Conservation (phyloP, 495 filamentous ascomycete genomes). For the Hypoxylon fuscum region DNA sequence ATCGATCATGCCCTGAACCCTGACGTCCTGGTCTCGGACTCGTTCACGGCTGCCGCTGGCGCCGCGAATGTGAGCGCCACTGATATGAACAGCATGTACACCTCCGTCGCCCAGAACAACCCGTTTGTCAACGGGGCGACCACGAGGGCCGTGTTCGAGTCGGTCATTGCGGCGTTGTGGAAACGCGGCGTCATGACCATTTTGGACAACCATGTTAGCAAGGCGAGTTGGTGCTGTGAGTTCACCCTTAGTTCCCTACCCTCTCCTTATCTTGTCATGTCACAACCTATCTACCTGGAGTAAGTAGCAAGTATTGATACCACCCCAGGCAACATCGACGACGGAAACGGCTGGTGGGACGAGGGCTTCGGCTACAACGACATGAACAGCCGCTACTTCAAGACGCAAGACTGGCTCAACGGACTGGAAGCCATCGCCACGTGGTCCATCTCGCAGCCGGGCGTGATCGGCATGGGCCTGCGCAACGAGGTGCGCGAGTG, state of each 20-base stretch:
- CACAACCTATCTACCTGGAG: too few relatives aligned
- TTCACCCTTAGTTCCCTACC: not conserved
- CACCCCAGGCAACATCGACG: constrained; percentile 46
- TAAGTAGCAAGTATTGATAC: constrained; percentile 5
- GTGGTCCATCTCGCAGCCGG: constrained; percentile 49
- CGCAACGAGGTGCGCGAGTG: constrained; percentile 61
- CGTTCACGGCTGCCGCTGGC: constrained; percentile 51
- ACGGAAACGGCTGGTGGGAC: constrained; percentile 66
- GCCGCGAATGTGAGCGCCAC: constrained; percentile 43
- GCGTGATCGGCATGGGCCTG: constrained; percentile 57
- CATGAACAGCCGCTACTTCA: constrained; percentile 56
- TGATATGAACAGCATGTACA: constrained; percentile 48
- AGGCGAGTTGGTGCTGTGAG: constrained; percentile 60
- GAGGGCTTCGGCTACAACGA: constrained; percentile 53
- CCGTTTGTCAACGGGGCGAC: constrained; percentile 48
- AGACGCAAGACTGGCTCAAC: constrained; percentile 54
- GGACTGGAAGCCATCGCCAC: constrained; percentile 53
- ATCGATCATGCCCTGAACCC: constrained; percentile 61
- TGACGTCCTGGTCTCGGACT: constrained; percentile 44
- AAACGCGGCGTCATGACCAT: constrained; percentile 54
- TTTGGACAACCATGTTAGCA: constrained; percentile 62
- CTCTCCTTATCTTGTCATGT: not conserved
- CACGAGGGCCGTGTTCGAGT: constrained; percentile 50
- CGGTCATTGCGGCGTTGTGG: constrained; percentile 54
- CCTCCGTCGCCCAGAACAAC: constrained; percentile 50